A percentile compares a stretch with the other conserved stretches of the same genome.
Conservation (phyloP, 352 stramenopile genomes). For the Globisporangium apiculatum region DNA sequence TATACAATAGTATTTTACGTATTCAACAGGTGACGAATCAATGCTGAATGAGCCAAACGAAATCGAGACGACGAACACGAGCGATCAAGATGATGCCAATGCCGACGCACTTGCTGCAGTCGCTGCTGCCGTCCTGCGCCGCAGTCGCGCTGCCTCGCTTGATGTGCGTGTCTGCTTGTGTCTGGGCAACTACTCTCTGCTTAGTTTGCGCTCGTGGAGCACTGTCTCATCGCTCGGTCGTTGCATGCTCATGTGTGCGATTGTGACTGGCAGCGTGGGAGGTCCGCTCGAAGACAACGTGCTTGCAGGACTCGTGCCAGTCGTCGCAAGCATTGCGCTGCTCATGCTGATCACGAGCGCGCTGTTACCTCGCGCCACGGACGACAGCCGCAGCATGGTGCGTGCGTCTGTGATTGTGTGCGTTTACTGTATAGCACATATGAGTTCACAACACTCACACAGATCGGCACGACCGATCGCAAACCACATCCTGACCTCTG, state of each 20-base stretch:
- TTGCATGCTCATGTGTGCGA: background rate
- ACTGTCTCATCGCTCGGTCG: background rate
- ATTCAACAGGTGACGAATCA: too few relatives aligned
- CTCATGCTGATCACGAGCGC: conserved; percentile 24
- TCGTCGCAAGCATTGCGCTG: conserved; percentile 23
- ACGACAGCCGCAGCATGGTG: background rate
- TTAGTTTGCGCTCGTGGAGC: background rate
- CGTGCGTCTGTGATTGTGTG: background rate
- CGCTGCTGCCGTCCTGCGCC: conserved; percentile 18
- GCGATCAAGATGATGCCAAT: background rate
- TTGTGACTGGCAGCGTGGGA: conserved; percentile 16
- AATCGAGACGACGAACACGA: background rate
- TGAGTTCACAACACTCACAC: too few relatives aligned
- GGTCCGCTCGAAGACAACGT: conserved; percentile 43
- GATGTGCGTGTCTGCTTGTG: conserved; percentile 14
- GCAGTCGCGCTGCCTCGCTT: conserved; percentile 18
- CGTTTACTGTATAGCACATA: background rate
- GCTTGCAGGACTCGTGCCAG: conserved; percentile 27
- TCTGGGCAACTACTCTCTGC: background rate
- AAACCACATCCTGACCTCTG: background rate
- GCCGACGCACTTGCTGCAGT: conserved; percentile 10
- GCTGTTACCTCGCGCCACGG: conserved; percentile 7
- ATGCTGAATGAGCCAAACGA: too few relatives aligned
- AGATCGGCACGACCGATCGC: too few relatives aligned
- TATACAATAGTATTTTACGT: too few relatives aligned